These are phyloP conservation scores for Sophora flavescens DNA, from an alignment of 306 rosid species.

Conservation along the genomic window DNA sequence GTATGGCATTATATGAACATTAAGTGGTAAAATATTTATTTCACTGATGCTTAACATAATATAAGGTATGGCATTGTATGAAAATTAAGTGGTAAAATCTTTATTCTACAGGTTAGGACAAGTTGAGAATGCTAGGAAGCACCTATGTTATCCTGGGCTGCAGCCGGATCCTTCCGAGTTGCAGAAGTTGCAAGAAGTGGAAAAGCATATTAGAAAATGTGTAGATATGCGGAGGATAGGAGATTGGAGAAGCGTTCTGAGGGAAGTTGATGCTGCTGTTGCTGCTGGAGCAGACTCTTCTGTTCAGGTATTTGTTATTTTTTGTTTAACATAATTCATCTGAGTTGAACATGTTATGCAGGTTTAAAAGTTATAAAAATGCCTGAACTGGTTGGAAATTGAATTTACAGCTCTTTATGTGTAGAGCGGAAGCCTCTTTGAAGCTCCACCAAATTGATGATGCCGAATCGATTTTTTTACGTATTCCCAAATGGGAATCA, in stretches of 20 bases:
- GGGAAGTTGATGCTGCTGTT: slow-evolving; percentile 72
- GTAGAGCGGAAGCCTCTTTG: slow-evolving; percentile 83
- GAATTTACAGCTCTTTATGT: slow-evolving; percentile 75
- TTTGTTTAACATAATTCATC: background rate
- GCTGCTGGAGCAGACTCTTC: slow-evolving; percentile 73
- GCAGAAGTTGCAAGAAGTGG: slow-evolving; percentile 66
- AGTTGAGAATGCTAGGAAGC: slow-evolving; percentile 76
- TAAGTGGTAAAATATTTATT: background rate
- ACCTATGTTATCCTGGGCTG: slow-evolving; percentile 61
- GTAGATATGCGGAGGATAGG: slow-evolving; percentile 65
- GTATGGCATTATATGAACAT: background rate
- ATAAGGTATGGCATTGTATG: background rate
- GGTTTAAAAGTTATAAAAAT: slow-evolving; percentile 12
- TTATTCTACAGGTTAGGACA: slow-evolving; percentile 68
- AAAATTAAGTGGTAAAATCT: background rate
- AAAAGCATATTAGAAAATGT: slow-evolving; percentile 73
- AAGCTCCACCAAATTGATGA: slow-evolving; percentile 80
- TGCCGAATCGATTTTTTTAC: slow-evolving; percentile 58
- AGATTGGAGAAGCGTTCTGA: slow-evolving; percentile 73
- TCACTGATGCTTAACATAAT: background rate
- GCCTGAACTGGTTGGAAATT: slow-evolving; percentile 59
- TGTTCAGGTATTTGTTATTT: slow-evolving; percentile 54
- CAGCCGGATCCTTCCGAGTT: slow-evolving; percentile 60
- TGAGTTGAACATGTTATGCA: slow-evolving; percentile 10
- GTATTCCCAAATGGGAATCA: slow-evolving; percentile 57